phyloP scores from a whole-genome alignment of 2,329 filamentous ascomycete species.

The Calycina herbarum region DNA sequence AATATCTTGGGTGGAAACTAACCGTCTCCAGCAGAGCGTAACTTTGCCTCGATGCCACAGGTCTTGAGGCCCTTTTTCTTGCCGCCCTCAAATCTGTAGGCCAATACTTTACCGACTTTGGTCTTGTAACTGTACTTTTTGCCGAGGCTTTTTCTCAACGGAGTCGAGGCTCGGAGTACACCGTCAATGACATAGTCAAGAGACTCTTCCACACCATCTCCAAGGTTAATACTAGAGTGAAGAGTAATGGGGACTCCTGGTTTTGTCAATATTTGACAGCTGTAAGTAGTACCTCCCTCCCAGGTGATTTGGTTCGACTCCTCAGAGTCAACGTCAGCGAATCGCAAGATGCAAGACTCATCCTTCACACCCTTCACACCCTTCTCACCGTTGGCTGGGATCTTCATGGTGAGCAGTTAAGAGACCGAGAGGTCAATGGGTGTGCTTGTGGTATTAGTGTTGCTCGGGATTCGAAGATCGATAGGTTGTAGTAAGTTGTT shows the following conservation, averaged over 20 bases:
- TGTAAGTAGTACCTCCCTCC: constrained; percentile 14
- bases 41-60: constrained; percentile 19
- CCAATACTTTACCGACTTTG: constrained; percentile 12
- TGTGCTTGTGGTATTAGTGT: neutral
- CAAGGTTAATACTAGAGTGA: constrained; percentile 9
- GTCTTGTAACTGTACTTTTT: neutral
- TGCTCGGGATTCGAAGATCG: too few relatives aligned
- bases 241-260: constrained; percentile 22
- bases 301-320: constrained; percentile 14
- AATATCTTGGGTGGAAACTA: neutral
- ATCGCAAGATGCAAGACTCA: neutral
- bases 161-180: constrained; percentile 19
- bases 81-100: constrained; percentile 8
- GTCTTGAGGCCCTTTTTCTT: constrained; percentile 11
- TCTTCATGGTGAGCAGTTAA: neutral
- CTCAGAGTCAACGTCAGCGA: neutral
- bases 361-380: neutral
- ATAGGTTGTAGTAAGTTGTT: too few relatives aligned
- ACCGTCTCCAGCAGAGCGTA: constrained; percentile 12
- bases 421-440: neutral
- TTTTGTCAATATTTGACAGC: constrained; percentile 24
- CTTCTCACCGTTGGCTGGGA: neutral
- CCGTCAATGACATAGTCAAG: constrained; percentile 34
- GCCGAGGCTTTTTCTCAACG: neutral
- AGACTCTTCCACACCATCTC: constrained; percentile 20